Percentiles rank a stretch among this genome's conserved stretches.
Conservation (phyloP, 1,139 yeast species). For the Suhomyces anneliseae region DNA sequence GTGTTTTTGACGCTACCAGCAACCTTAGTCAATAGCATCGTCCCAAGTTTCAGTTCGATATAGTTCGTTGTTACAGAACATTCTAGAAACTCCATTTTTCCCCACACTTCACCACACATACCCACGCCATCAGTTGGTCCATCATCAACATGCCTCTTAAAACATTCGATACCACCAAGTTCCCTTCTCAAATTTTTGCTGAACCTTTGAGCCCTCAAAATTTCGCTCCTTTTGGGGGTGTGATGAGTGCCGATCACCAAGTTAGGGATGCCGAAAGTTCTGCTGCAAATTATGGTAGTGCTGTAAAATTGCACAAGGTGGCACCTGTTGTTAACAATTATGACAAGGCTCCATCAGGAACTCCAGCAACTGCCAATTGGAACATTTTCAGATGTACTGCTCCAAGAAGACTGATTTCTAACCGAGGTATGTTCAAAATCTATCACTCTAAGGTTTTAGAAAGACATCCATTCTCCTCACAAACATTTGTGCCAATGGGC, state of each 20-base stretch:
- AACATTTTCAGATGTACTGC: slow-evolving; percentile 82
- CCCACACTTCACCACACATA: too few species aligned
- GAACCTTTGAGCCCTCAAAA: slow-evolving; percentile 42
- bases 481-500: slow-evolving; percentile 90
- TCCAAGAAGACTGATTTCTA: slow-evolving; percentile 57
- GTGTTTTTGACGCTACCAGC: too few species aligned
- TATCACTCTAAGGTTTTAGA: slow-evolving; percentile 75
- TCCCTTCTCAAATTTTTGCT: slow-evolving; percentile 29
- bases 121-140: too few species aligned
- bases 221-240: slow-evolving; percentile 47
- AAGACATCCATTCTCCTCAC: slow-evolving; percentile 89
- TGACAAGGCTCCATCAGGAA: slow-evolving; percentile 45
- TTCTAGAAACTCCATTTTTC: too few species aligned
- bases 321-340: slow-evolving; percentile 64
- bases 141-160: slow-evolving; percentile 35
- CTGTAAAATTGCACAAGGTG: slow-evolving; percentile 71
- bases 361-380: slow-evolving; percentile 62
- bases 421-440: slow-evolving; percentile 19
- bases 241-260: slow-evolving; percentile 48
- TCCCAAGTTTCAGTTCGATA: too few species aligned
- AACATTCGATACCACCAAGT: slow-evolving; percentile 32
- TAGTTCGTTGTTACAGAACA: too few species aligned
- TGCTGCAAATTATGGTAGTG: slow-evolving; percentile 92
- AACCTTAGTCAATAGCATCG: too few species aligned
- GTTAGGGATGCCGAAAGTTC: slow-evolving; percentile 31